These are phyloP conservation scores for Immersiporthe knoxdaviesiana DNA, from an alignment of 2,329 filamentous ascomycete genomes.

Conservation along the genomic window DNA sequence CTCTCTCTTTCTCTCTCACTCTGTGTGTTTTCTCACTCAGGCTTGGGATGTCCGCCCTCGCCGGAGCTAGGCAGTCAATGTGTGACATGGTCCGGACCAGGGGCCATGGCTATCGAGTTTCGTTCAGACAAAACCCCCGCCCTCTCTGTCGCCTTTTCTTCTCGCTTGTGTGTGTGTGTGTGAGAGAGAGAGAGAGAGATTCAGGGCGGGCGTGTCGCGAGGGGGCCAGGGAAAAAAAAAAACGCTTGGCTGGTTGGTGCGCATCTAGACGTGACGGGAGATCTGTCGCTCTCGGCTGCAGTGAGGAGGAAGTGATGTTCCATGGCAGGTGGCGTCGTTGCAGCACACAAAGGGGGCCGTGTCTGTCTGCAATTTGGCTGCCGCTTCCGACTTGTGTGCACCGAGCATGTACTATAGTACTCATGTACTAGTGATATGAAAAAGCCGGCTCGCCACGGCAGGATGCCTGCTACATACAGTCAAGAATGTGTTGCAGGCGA, in stretches of 20 bases:
- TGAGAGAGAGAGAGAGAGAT: too few relatives aligned
- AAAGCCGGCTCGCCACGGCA: neutral
- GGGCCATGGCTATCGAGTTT: conserved; percentile 19
- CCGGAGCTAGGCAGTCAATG: conserved; percentile 16
- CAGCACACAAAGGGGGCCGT: conserved; percentile 4
- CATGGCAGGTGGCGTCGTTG: conserved; percentile 19
- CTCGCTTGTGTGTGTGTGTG: conserved; percentile 16
- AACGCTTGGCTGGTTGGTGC: conserved; percentile 13
- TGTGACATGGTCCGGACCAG: conserved; percentile 22
- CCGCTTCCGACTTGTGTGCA: neutral
- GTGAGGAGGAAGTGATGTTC: conserved; percentile 15
- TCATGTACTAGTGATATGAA: neutral
- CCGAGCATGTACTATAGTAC: neutral
- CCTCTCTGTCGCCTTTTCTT: neutral
- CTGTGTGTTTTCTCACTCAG: too few relatives aligned
- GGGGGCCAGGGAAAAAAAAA: conserved; percentile 12
- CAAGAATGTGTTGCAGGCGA: conserved; percentile 5
- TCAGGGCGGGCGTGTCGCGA: conserved; percentile 21
- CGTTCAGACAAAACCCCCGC: conserved; percentile 16
- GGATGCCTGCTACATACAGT: neutral
- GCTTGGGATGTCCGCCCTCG: conserved; percentile 22
- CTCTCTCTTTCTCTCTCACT: too few relatives aligned
- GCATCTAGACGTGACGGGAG: conserved; percentile 16
- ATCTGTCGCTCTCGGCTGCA: conserved; percentile 14
- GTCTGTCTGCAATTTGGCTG: neutral